Evolutionary conservation across 129 eudicot genomes (phyloP).

Genomic region (Tagetes erecta): DNA sequence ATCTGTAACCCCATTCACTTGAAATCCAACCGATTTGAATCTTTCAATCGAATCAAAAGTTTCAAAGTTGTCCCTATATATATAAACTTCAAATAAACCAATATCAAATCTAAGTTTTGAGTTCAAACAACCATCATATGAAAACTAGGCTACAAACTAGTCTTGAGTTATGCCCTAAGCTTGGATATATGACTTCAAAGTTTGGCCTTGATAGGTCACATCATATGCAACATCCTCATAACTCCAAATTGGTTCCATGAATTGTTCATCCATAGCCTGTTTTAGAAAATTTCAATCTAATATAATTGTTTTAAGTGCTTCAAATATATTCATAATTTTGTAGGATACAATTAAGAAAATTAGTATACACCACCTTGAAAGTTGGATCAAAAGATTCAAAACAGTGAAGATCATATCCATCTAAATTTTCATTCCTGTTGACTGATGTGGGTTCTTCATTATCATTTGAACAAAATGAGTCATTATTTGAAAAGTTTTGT

Average conservation of each 20-base stretch:
- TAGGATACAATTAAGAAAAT: neutral
- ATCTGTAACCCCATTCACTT: too few species aligned
- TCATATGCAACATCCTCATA: constrained; percentile 4
- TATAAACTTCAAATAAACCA: too few species aligned
- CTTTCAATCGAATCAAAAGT: too few species aligned
- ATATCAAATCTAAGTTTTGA: too few species aligned
- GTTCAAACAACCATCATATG: neutral
- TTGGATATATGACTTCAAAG: constrained; percentile 13
- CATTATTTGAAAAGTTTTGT: neutral
- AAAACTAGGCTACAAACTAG: neutral
- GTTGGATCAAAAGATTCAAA: neutral
- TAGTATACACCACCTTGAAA: constrained; percentile 2
- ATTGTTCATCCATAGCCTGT: constrained; percentile 5
- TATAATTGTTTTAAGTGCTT: neutral
- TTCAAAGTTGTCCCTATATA: too few species aligned
- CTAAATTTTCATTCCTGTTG: neutral
- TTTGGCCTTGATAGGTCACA: neutral
- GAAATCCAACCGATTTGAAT: too few species aligned
- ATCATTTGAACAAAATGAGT: constrained; percentile 7
- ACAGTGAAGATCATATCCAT: constrained; percentile 20
- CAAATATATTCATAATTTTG: neutral
- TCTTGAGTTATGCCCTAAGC: constrained; percentile 8
- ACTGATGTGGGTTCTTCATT: neutral
- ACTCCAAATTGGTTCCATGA: constrained; percentile 16
- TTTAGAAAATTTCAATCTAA: neutral